Percentiles rank a stretch among this genome's conserved stretches.
These are phyloP conservation scores for Didymosphaeria variabile DNA, from an alignment of 2,329 filamentous ascomycete species.

Conservation along the genomic window DNA sequence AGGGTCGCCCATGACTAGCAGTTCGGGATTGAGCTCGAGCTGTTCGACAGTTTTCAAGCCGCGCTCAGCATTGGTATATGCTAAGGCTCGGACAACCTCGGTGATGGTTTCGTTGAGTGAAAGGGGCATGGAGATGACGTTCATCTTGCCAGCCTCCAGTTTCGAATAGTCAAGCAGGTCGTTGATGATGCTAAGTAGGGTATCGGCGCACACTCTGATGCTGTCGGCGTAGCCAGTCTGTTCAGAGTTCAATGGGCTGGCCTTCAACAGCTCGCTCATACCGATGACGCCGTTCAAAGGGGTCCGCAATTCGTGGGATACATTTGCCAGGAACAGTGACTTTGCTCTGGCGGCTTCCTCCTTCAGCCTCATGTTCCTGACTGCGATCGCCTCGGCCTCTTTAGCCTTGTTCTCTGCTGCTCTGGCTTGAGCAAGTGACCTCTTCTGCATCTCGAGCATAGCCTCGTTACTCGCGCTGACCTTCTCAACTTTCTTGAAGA, in stretches of 20 bases:
- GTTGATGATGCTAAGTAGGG: slow-evolving; percentile 62
- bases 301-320: slow-evolving; percentile 66
- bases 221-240: slow-evolving; percentile 71
- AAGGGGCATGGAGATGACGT: slow-evolving; percentile 67
- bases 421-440: slow-evolving; percentile 74
- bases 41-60: slow-evolving; percentile 67
- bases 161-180: slow-evolving; percentile 63
- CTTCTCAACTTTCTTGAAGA: slow-evolving; percentile 75
- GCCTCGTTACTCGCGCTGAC: slow-evolving; percentile 80
- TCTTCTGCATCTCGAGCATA: slow-evolving; percentile 81
- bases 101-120: slow-evolving; percentile 66
- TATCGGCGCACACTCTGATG: slow-evolving; percentile 70
- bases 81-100: slow-evolving; percentile 70
- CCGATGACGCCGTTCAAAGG: slow-evolving; percentile 65
- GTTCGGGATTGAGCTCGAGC: slow-evolving; percentile 63
- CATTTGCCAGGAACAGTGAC: slow-evolving; percentile 73
- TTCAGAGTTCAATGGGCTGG: slow-evolving; percentile 63
- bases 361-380: slow-evolving; percentile 80
- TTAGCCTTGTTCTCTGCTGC: slow-evolving; percentile 80
- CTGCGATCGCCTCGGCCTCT: slow-evolving; percentile 76
- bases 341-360: slow-evolving; percentile 86
- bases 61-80: slow-evolving; percentile 69
- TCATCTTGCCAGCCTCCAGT: slow-evolving; percentile 63
- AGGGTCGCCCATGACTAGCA: slow-evolving; percentile 62
- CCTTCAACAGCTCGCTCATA: slow-evolving; percentile 69